Evolutionary conservation across 73 alveolate genomes (phyloP), one percentile per base, ranked within the genome.

Genomic region (Uronychia binucleata): DNA sequence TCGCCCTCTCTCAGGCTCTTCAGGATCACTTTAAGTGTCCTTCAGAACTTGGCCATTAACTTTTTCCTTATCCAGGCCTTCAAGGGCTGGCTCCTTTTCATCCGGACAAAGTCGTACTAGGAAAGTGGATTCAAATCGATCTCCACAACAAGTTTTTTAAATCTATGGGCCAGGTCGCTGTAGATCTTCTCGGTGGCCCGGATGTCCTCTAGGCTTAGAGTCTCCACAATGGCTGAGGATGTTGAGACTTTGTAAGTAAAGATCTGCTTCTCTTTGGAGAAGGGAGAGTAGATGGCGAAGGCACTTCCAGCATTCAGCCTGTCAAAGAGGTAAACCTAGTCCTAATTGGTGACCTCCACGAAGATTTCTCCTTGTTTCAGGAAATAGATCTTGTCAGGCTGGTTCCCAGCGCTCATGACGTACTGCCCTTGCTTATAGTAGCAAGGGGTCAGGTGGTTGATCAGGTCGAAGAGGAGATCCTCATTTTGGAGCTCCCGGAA

Each of bases 271-370:
- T 46, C 67, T 19, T 46, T 46, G 5, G 5, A 46, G 19, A 85
- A 85, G 14, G 86, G 77, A n/a, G 91, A 28, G 78, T 77, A 85
- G 25, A 85, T 77, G 57, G 85, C 75, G 58, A 85, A 85, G 74
- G 85, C 76, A 29, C 82, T 35, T 31, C 91, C 91, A n/a, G 76
- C 91, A 85, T 85, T 85, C 30, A 85, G 77, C 1, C 80, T 32
- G 57, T 85, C 91, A 30, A 85, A 33, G 67, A 26, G 5, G 67
- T 46, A 46, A 19, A 46, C 67, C 67, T 46, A 11, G 19, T n/a
- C 29, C 67, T 58, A 31, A 32, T 30, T 83, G 26, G 90, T 80
- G 1, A 85, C 91, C 28, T 75, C 60, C 28, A 85, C 86, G 34
- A 75, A 46, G 77, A 85, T 85, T n/a, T 76, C 85, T n/a, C 91